A percentile compares a stretch with the other conserved stretches of the same genome.
These are phyloP conservation scores for Gaultheria prostrata DNA, from an alignment of 148 eudicot genomes.

Conservation along the genomic window DNA sequence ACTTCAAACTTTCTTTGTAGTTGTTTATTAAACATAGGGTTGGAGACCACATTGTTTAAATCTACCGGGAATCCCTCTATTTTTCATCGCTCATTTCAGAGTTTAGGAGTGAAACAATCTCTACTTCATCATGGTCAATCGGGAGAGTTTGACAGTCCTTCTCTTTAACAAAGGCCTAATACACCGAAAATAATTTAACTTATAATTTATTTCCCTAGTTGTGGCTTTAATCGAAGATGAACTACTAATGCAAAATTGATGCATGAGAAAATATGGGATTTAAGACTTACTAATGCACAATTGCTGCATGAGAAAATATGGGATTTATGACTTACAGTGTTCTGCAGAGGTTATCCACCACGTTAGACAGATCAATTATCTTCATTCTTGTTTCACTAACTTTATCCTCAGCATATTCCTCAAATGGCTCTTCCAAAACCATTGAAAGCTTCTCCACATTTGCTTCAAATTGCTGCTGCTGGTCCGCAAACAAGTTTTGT, in stretches of 20 bases:
- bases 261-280: not conserved
- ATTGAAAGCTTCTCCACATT: constrained; percentile 61
- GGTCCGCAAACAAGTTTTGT: constrained; percentile 66
- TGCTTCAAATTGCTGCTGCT: constrained; percentile 67
- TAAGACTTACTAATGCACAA: too few species aligned
- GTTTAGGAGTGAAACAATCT: not conserved
- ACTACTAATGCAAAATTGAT: not conserved
- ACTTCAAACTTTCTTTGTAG: too few species aligned
- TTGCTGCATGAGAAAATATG: too few species aligned
- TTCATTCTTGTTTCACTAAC: constrained; percentile 43
- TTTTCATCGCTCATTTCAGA: not conserved
- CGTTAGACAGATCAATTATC: constrained; percentile 37
- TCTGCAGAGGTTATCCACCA: constrained; percentile 57
- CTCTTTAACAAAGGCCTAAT: not conserved
- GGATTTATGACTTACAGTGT: too few species aligned
- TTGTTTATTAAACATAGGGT: too few species aligned
- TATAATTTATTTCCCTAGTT: not conserved
- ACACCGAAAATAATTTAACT: not conserved
- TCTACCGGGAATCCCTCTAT: too few species aligned
- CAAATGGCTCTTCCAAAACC: constrained; percentile 61
- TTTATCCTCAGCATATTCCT: constrained; percentile 34
- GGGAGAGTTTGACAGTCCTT: not conserved
- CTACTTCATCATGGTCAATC: not conserved
- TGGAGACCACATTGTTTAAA: too few species aligned
- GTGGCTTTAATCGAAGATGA: not conserved